Conservation (phyloP, 495 filamentous ascomycete genomes). For the Saxispiralis lemnorum region DNA sequence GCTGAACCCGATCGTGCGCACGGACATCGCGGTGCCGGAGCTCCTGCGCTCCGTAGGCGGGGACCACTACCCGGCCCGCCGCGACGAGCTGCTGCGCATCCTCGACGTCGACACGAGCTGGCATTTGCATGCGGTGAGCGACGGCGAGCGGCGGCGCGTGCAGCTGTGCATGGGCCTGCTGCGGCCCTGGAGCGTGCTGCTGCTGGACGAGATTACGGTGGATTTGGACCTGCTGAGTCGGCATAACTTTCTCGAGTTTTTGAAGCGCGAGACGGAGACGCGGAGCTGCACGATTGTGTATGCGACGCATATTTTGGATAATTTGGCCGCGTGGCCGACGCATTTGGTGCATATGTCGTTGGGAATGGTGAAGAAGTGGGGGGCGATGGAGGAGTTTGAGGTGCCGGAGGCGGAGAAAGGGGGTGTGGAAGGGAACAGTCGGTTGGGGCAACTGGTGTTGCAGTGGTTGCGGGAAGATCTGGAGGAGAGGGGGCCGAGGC, state of each 20-base stretch:
- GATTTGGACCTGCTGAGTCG: conserved; percentile 78
- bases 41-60: conserved; percentile 76
- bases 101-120: conserved; percentile 82
- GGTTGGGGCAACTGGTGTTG: conserved; percentile 68
- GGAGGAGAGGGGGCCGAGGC: conserved; percentile 58
- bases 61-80: conserved; percentile 55
- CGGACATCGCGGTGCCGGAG: conserved; percentile 78
- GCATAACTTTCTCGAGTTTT: conserved; percentile 66
- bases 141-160: conserved; percentile 79
- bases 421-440: conserved; percentile 46
- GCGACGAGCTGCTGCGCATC: conserved; percentile 72
- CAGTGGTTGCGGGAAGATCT: conserved; percentile 76
- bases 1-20: conserved; percentile 88
- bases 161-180: conserved; percentile 93
- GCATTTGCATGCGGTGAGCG: conserved; percentile 87
- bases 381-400: conserved; percentile 41
- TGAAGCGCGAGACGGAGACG: conserved; percentile 70
- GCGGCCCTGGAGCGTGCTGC: conserved; percentile 75
- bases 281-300: conserved; percentile 85
- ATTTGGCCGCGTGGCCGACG: conserved; percentile 78
- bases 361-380: conserved; percentile 72
- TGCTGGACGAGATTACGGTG: conserved; percentile 95
- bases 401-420: conserved; percentile 25
- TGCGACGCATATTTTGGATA: conserved; percentile 92
- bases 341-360: conserved; percentile 90